These are phyloP conservation scores for Haberlea rhodopensis DNA, from an alignment of 257 asterid genomes.

Conservation along the genomic window DNA sequence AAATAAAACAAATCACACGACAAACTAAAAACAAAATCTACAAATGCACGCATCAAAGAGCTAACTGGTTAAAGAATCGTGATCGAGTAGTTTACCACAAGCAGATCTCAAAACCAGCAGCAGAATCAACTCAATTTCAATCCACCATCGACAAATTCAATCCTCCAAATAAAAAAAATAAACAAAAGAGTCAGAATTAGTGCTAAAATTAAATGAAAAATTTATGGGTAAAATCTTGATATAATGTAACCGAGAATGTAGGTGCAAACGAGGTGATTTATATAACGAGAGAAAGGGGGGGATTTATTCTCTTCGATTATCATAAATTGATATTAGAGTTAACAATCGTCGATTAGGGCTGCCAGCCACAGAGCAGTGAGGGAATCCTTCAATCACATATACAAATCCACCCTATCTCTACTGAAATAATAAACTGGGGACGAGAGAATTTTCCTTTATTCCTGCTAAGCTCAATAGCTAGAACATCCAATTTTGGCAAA, in stretches of 20 bases:
- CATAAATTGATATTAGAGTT: no score
- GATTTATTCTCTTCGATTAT: conserved; percentile 37
- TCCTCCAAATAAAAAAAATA: conserved; percentile 15
- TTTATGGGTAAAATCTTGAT: background rate
- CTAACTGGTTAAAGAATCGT: conserved; percentile 18
- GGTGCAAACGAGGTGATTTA: conserved; percentile 37
- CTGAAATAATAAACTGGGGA: no score
- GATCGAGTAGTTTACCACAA: conserved; percentile 54
- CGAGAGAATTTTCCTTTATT: no score
- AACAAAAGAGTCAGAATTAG: background rate
- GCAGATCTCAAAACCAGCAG: conserved; percentile 61
- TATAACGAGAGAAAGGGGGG: conserved; percentile 41
- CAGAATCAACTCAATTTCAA: conserved; percentile 45
- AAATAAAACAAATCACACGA: conserved; percentile 22
- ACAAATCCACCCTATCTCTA: no score
- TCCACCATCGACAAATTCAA: conserved; percentile 29
- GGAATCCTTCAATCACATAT: no score
- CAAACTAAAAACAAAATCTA: conserved; percentile 9
- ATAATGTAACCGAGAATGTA: conserved; percentile 21
- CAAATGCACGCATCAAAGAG: conserved; percentile 16
- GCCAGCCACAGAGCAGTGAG: no score
- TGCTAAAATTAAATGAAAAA: conserved; percentile 27
- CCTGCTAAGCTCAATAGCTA: no score
- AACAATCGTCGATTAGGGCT: no score
- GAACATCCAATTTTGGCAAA: no score